phyloP scores from a whole-genome alignment of 2,329 filamentous ascomycete species.

The Ceratocystis colombiana region DNA sequence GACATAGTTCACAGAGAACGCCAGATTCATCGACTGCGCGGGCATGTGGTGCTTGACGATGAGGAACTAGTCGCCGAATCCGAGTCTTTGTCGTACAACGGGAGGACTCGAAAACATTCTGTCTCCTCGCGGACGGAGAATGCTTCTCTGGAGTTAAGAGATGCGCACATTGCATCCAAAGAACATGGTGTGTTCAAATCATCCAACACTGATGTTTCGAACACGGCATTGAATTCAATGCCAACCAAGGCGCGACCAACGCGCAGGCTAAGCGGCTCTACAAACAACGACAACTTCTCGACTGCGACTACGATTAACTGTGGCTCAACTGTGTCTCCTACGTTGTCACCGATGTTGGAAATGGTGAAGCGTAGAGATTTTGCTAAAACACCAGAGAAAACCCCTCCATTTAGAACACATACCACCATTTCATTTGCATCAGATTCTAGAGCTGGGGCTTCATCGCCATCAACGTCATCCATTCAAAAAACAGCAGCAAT shows the following conservation, averaged over 20 bases:
- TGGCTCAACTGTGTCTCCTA: neutral
- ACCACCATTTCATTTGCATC: conserved; percentile 11
- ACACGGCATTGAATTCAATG: neutral
- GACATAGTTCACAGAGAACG: conserved; percentile 76
- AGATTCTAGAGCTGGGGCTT: neutral
- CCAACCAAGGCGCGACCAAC: neutral
- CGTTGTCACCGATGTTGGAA: neutral
- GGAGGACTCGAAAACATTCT: neutral
- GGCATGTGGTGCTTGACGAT: conserved; percentile 40
- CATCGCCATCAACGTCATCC: neutral
- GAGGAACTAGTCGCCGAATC: conserved; percentile 25
- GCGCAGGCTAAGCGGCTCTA: neutral
- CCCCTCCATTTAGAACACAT: neutral
- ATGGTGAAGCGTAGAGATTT: neutral
- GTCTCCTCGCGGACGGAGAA: neutral
- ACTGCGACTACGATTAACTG: conserved; percentile 42
- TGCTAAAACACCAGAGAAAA: neutral
- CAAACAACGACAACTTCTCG: conserved; percentile 33
- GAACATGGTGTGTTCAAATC: neutral
- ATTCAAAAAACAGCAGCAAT: no score
- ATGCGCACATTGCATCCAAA: neutral
- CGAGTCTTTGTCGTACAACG: neutral
- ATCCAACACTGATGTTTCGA: neutral
- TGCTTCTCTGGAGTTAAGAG: neutral
- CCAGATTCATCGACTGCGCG: conserved; percentile 51